Evolutionary conservation across 139 green algal species (phyloP).

Genomic region (Micractinium sp.): DNA sequence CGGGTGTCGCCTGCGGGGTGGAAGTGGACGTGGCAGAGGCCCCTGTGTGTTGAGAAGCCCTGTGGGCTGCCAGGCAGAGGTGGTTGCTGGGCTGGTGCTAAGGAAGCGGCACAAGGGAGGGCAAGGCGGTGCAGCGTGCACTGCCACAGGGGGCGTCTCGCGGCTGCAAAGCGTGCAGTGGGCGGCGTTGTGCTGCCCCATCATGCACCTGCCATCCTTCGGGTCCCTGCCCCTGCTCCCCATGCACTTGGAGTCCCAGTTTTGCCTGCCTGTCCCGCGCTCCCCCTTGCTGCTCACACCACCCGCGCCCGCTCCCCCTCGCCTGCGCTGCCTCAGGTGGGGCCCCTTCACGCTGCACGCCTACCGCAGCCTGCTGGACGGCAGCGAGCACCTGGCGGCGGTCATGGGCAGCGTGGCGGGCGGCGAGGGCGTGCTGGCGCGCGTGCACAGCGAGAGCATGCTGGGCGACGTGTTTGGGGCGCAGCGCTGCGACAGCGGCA

Average conservation of each 20-base stretch:
- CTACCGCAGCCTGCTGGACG: constrained; percentile 64
- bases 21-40: background rate
- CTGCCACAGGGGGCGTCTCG: too few relatives aligned
- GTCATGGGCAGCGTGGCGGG: constrained; percentile 56
- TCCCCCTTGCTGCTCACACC: background rate
- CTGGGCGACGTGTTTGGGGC: constrained; percentile 61
- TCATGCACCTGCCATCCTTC: background rate
- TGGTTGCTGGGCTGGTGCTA: background rate
- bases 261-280: background rate
- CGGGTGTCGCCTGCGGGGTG: background rate
- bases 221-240: background rate
- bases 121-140: too few relatives aligned
- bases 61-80: background rate
- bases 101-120: too few relatives aligned
- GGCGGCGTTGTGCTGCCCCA: background rate
- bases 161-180: too few relatives aligned
- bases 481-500: constrained; percentile 23
- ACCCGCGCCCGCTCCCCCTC: background rate
- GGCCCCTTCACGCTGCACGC: constrained; percentile 58
- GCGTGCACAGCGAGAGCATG: constrained; percentile 52
- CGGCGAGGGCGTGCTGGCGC: constrained; percentile 35
- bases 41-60: background rate
- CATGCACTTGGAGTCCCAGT: background rate
- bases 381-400: constrained; percentile 70
- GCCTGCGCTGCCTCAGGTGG: constrained; percentile 2